Conservation (phyloP, 192 early-diverging fungal species). For the Mortierella alpina region DNA sequence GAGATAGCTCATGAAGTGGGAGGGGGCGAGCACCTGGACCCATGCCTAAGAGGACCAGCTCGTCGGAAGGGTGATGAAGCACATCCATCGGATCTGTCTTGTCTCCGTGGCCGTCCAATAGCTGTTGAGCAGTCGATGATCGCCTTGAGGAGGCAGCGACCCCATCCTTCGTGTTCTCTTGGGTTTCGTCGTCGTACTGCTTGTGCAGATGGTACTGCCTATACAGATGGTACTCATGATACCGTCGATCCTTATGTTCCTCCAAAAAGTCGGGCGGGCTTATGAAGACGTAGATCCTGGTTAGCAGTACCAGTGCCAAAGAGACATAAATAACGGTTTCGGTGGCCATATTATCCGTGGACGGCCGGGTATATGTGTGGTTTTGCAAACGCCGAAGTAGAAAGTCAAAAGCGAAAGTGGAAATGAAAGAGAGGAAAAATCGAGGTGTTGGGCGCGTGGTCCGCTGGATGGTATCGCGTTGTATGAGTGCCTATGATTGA, state of each 20-base stretch:
- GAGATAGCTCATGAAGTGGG: conserved; percentile 9
- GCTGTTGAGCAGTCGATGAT: background rate
- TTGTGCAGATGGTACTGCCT: conserved; percentile 51
- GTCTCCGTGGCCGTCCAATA: background rate
- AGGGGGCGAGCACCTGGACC: conserved; percentile 24
- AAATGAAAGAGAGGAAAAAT: background rate
- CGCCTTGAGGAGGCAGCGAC: conserved; percentile 8
- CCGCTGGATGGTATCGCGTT: background rate
- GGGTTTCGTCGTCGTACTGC: conserved; percentile 15
- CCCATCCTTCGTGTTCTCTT: background rate
- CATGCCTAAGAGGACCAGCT: conserved; percentile 32
- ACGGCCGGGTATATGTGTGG: background rate
- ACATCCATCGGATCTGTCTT: background rate
- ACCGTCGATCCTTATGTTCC: conserved; percentile 48
- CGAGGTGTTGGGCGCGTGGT: background rate
- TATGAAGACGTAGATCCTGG: conserved; percentile 52
- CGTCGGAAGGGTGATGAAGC: conserved; percentile 35
- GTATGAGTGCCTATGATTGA: too few relatives aligned
- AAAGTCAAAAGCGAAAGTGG: background rate
- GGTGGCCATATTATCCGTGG: conserved; percentile 27
- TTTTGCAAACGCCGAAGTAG: background rate
- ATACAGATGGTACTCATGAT: conserved; percentile 49
- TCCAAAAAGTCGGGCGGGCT: conserved; percentile 50
- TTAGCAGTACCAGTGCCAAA: conserved; percentile 42
- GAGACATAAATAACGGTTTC: conserved; percentile 51